Base-by-base conservation (phyloP, 2,329 filamentous ascomycete species). In the Nemania abortiva region DNA sequence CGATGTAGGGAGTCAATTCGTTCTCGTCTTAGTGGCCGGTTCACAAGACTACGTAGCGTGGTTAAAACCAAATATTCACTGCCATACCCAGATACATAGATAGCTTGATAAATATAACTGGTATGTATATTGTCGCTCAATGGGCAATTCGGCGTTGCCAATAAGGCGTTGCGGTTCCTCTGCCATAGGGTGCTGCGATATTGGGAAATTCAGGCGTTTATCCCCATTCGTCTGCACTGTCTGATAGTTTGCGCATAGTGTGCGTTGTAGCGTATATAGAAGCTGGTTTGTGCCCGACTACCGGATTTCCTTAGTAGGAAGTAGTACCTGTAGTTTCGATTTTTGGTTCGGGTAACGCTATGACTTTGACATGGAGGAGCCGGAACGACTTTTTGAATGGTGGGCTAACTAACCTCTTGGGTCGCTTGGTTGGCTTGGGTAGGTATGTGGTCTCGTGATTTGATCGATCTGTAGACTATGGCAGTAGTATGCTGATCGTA, bases 1-100 rank as follows among this genome's bases (percentile, higher is more conserved):
- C 70, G 7, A 27, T 57, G 34, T 70, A 57, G 27, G 18, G n/a
- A n/a, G 22, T 9, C 2, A 31, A 15, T 10, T 54, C 13, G 7
- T 15, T 34, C 27, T 20, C 6, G 15, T 6, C 18, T 31, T 31
- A 20, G 18, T 20, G 4, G 15, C 15, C 18, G 18, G 42, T 6
- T 13, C 13, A 47, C n/a, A 47, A 47, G 15, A 15, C 15, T 47
- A 15, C 15, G 18, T 47, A 47, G 42, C 15, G 18, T 47, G 15
- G 3, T n/a, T n/a, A n/a, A n/a, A 6, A 15, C n/a, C 15, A 20
- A 3, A 47, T 34, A 9, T 34, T 34, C n/a, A n/a, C n/a, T n/a
- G n/a, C n/a, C n/a, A n/a, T n/a, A n/a, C n/a, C n/a, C n/a, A n/a
- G n/a, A n/a, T n/a, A n/a, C n/a, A 34, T 34, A 34, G 31, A 34